A percentile compares a stretch with the other conserved stretches of the same genome.
Conservation (phyloP, 306 rosid species). For the Dryas octopetala region DNA sequence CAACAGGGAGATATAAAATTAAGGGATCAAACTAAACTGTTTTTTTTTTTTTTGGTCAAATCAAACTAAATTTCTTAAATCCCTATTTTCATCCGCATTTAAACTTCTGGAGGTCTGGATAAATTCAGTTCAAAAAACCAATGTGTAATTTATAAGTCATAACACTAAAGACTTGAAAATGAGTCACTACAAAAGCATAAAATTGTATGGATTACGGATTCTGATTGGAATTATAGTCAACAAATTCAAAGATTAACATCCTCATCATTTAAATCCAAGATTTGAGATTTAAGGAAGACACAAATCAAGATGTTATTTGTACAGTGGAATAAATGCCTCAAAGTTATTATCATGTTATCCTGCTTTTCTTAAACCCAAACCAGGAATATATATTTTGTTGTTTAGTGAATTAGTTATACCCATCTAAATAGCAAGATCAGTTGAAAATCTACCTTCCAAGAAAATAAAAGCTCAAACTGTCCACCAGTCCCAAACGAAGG, state of each 20-base stretch:
- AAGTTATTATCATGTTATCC: neutral
- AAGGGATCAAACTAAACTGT: neutral
- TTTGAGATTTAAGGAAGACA: neutral
- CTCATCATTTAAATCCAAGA: neutral
- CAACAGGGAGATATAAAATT: neutral
- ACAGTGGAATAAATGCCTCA: neutral
- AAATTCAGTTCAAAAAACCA: neutral
- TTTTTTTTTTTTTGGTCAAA: no score
- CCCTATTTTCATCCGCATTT: neutral
- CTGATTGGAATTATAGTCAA: neutral
- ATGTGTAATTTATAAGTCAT: neutral
- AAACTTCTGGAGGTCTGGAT: neutral
- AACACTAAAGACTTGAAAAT: neutral
- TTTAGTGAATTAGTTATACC: neutral
- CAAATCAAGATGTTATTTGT: neutral
- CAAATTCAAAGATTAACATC: neutral
- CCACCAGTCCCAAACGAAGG: slow-evolving; percentile 75
- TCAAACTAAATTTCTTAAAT: neutral
- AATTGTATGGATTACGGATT: neutral
- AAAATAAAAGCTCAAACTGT: slow-evolving; percentile 66
- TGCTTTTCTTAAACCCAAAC: neutral
- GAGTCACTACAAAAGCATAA: neutral
- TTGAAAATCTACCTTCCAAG: slow-evolving; percentile 50
- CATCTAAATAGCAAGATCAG: slow-evolving; percentile 3
- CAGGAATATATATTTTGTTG: neutral